Conservation (phyloP, 805 yeast species). For the Schizosaccharomyces japonicus region DNA sequence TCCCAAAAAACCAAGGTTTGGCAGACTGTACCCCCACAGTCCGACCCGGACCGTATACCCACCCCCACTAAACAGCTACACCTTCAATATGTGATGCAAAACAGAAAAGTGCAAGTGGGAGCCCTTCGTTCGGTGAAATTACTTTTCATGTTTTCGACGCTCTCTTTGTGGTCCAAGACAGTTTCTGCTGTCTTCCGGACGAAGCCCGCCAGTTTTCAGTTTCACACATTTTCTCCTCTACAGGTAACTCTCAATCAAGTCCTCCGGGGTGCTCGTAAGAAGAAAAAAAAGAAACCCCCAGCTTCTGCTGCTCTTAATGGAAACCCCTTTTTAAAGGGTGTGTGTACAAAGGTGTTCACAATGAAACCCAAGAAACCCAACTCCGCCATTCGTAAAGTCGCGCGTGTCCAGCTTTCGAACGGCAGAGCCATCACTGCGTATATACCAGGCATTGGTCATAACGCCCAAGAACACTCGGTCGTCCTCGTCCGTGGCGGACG, state of each 20-base stretch:
- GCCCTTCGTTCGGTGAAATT: too few species aligned
- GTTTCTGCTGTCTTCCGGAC: too few species aligned
- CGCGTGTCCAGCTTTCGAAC: constrained; percentile 75
- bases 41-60: too few species aligned
- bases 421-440: constrained; percentile 77
- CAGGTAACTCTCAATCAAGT: constrained; percentile 63
- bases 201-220: too few species aligned
- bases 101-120: too few species aligned
- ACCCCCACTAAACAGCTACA: too few species aligned
- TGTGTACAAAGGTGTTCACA: constrained; percentile 78
- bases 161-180: too few species aligned
- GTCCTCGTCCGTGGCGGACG: constrained; percentile 95
- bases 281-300: constrained; percentile 23
- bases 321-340: constrained; percentile 82
- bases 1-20: too few species aligned
- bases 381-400: constrained; percentile 91
- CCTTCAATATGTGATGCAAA: too few species aligned
- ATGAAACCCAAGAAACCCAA: constrained; percentile 94
- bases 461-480: constrained; percentile 87
- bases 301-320: constrained; percentile 60
- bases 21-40: too few species aligned
- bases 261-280: constrained; percentile 39
- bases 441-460: constrained; percentile 96
- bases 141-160: too few species aligned
- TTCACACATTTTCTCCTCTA: too few species aligned